Base-by-base conservation (phyloP, 148 eudicot species). In the Fagopyrum tataricum region DNA sequence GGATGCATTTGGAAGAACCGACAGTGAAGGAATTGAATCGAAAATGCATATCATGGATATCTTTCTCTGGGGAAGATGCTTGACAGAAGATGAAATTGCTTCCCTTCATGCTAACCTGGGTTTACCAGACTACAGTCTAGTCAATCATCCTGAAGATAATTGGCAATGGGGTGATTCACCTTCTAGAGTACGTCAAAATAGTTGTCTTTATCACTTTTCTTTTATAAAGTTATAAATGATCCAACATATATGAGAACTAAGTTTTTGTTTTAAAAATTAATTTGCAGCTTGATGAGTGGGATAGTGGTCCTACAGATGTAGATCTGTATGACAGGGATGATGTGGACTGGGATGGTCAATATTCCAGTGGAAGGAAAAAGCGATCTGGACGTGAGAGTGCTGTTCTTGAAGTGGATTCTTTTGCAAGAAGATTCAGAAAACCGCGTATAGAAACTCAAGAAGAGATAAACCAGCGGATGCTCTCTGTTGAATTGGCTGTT, bases 291-390 rank as follows among this genome's bases (percentile, higher is more conserved):
- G 99, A 96, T 79, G 99, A 86, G 71, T 96, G 96, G 94, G 99
- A 92, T 70, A 96, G 99, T 81, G 99, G 90, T 81, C 99, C 97
- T 71, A 96, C 92, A 70, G 99, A 96, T 72, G 99, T 96, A 51
- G 99, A 96, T 90, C 89, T 96, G 48, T 96, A 86, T 77, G 99
- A 96, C 79, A 86, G 97, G 83, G 99, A 96, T 85, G 99, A 96
- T 72, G 88, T 92, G 48, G 99, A 96, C 74, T 96, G 92, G 97
- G 99, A 96, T 87, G 99, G 99, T 62, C 99, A 96, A 52, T 96
- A 90, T 76, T 96, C 99, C 70, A 96, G 99, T 86, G 99, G 99
- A 76, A 88, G 99, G 75, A 96, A 84, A 84, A 80, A 96, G 76
- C 89, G 94, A 70, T 85, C 90, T 13, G 97, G 85, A 41, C 94